phyloP scores from a whole-genome alignment of 371 early-diverging fungal species.

The Fennellomyces sp. region DNA sequence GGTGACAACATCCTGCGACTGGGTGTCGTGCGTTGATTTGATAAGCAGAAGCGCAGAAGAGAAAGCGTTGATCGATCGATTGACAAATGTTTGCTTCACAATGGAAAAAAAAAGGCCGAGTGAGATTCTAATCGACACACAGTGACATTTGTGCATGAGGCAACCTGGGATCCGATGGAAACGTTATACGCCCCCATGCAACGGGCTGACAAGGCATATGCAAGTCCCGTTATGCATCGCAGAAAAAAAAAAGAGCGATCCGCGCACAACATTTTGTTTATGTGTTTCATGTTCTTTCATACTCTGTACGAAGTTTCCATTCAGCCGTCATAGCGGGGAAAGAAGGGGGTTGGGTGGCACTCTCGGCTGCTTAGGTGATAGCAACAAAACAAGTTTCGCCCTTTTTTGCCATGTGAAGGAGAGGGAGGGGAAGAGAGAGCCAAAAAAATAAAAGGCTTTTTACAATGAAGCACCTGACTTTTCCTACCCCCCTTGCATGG shows the following conservation, averaged over 20 bases:
- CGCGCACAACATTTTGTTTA: constrained; percentile 8
- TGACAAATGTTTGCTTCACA: too few species aligned
- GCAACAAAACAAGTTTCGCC: constrained; percentile 3
- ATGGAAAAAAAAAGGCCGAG: too few species aligned
- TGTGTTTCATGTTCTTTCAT: constrained; percentile 5
- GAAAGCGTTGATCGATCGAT: too few species aligned
- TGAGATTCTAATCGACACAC: too few species aligned
- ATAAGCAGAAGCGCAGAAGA: too few species aligned
- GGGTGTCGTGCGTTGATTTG: too few species aligned
- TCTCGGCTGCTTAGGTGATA: not conserved
- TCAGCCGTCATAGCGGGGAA: not conserved
- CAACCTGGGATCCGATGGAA: too few species aligned
- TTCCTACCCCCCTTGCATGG: constrained; percentile 4
- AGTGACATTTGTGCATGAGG: too few species aligned
- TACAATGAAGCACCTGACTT: constrained; percentile 8
- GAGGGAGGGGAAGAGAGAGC: not conserved
- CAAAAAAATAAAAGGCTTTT: not conserved
- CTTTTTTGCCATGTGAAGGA: not conserved
- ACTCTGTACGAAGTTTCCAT: constrained; percentile 1
- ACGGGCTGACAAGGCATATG: not conserved
- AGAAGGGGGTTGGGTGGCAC: not conserved
- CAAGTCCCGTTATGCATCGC: not conserved
- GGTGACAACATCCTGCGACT: too few species aligned
- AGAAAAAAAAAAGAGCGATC: not conserved
- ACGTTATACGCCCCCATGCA: not conserved